A percentile compares a stretch with the other conserved stretches of the same genome.
phyloP scores from a whole-genome alignment of 2,329 filamentous ascomycete genomes.

The Lasiodiplodia theobromae region DNA sequence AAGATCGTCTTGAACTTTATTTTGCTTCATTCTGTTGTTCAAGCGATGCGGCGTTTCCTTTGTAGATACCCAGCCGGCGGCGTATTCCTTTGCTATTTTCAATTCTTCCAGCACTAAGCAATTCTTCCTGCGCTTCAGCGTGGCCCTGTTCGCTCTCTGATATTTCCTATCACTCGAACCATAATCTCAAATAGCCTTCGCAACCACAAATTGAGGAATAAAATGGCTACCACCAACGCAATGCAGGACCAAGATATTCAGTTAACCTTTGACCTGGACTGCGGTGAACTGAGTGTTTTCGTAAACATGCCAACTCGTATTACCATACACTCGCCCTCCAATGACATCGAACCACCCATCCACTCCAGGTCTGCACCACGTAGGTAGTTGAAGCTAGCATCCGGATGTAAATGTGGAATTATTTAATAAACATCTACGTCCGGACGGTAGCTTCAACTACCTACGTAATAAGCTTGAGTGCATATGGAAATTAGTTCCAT shows the following conservation, averaged over 20 bases:
- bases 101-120: neutral
- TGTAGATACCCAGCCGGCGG: constrained; percentile 13
- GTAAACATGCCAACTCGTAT: too few species aligned
- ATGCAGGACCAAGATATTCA: too few species aligned
- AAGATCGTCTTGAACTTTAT: neutral
- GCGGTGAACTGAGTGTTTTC: too few species aligned
- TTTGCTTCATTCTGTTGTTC: neutral
- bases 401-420: too few species aligned
- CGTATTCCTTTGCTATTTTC: constrained; percentile 23
- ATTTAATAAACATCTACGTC: too few species aligned
- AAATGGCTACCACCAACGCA: neutral
- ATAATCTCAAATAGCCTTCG: neutral
- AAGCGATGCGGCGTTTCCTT: constrained; percentile 1
- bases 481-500: too few species aligned
- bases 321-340: too few species aligned
- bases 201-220: neutral
- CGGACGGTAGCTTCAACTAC: too few species aligned
- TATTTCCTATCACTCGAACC: neutral
- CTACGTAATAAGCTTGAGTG: too few species aligned
- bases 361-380: neutral
- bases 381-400: too few species aligned
- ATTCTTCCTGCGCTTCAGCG: neutral
- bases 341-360: neutral
- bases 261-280: too few species aligned
- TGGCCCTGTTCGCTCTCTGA: neutral